Evolutionary conservation across 164 flowering plant genomes (phyloP), one percentile per base, ranked within the genome.

Genomic region (Paratinospora sagittata): DNA sequence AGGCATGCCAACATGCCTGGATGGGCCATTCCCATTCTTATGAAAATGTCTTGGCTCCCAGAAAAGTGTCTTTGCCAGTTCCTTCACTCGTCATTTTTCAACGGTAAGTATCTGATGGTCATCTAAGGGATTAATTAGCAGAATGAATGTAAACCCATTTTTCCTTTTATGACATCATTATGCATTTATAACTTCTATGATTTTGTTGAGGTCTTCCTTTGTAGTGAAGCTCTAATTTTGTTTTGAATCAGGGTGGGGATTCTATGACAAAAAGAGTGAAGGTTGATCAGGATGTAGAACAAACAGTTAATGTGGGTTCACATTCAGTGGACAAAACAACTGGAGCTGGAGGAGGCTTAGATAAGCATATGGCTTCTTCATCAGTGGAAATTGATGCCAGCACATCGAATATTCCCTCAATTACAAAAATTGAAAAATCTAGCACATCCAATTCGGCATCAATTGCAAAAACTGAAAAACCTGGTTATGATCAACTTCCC

Each of bases 401-500:
- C 72, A 78, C 90, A 45, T 88, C 95, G 27, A 71, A 70, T 62
- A 36, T 69, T 23, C 66, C 79, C 61, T 63, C 85, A 41, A 62
- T 68, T 34, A 27, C 64, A 10, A 61, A 55, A 55, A 55, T 5
- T 55, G 61, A 55, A 55, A 55, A 55, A n/a, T 55, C 87, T 30
- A 80, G 82, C 72, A 77, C 89, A n/a, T n/a, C n/a, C n/a, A n/a
- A n/a, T n/a, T n/a, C n/a, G n/a, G n/a, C n/a, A 66, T 66, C 84
- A 41, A 63, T 65, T 23, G 26, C 49, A 8, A 69, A 68, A 79
- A 64, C 74, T 67, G 86, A 81, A 41, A 84, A 79, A 63, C 64
- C 78, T 52, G 86, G 80, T 39, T 73, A 68, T 78, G 89, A 87
- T 73, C 87, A 86, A 76, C 93, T 89, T 78, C 91, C 96, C 10